These are phyloP conservation scores for Debaryomyces subglobosus DNA, from an alignment of 1,139 yeast species.

Conservation along the genomic window DNA sequence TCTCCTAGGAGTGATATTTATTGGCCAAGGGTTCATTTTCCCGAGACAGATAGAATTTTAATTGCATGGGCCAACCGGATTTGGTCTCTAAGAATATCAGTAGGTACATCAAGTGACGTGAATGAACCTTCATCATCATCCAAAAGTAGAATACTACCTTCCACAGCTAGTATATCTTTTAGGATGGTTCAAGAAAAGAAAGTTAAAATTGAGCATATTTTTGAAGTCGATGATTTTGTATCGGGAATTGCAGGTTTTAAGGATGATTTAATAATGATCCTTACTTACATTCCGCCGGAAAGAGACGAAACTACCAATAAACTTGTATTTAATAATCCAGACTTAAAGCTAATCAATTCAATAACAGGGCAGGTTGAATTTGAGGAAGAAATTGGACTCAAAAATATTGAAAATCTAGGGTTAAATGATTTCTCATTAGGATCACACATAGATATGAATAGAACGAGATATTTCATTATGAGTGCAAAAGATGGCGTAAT, in stretches of 20 bases:
- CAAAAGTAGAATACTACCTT: conserved; percentile 49
- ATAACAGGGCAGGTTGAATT: conserved; percentile 73
- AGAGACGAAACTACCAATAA: conserved; percentile 26
- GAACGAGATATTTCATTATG: conserved; percentile 61
- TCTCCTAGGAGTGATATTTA: conserved; percentile 78
- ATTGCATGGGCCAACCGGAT: conserved; percentile 85
- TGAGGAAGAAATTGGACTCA: conserved; percentile 78
- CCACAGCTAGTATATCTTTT: conserved; percentile 69
- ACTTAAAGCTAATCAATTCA: conserved; percentile 67
- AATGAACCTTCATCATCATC: conserved; percentile 21
- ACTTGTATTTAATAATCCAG: conserved; percentile 55
- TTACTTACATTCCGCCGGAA: conserved; percentile 55
- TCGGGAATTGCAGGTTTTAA: conserved; percentile 80
- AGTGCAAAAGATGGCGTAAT: conserved; percentile 83
- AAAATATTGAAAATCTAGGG: conserved; percentile 62
- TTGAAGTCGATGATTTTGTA: conserved; percentile 60
- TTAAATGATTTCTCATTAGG: conserved; percentile 78
- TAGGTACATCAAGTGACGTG: conserved; percentile 22
- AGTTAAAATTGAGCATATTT: conserved; percentile 59
- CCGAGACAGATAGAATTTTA: conserved; percentile 68
- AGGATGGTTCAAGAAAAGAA: conserved; percentile 58
- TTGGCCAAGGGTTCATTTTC: conserved; percentile 75
- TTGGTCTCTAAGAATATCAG: conserved; percentile 67
- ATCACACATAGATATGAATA: conserved; percentile 39
- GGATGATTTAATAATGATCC: conserved; percentile 63